Conservation (phyloP, 352 stramenopile genomes). For the Bremia lactucae region DNA sequence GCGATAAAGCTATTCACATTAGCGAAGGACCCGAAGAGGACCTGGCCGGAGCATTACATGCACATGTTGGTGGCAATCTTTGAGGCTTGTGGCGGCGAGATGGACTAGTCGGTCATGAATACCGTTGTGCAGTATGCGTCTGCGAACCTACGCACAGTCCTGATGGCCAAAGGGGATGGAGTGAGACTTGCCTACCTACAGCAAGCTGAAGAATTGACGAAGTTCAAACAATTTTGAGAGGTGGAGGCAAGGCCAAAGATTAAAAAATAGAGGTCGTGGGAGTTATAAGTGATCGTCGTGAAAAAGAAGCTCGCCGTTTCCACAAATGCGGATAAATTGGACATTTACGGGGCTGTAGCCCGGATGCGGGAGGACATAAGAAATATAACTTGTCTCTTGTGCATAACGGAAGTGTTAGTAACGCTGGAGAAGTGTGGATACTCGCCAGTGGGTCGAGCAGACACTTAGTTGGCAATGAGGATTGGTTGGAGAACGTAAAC, state of each 20-base stretch:
- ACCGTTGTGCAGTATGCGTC: background rate
- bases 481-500: background rate
- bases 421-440: background rate
- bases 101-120: background rate
- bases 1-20: background rate
- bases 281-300: background rate
- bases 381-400: background rate
- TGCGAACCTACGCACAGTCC: constrained; percentile 1
- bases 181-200: background rate
- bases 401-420: background rate
- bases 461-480: background rate
- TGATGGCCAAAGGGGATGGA: constrained; percentile 5
- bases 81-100: background rate
- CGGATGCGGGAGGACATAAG: background rate
- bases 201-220: background rate
- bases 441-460: background rate
- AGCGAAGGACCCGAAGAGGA: background rate
- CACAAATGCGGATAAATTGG: background rate
- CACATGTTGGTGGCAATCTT: background rate
- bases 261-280: background rate
- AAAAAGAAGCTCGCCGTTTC: background rate
- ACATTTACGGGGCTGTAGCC: background rate
- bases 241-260: too few relatives aligned
- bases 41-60: background rate
- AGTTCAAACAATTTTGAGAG: background rate